A percentile compares a stretch with the other conserved stretches of the same genome.
These are phyloP conservation scores for Epichloe coenophiala DNA, from an alignment of 2,329 filamentous ascomycete species.

Conservation along the genomic window DNA sequence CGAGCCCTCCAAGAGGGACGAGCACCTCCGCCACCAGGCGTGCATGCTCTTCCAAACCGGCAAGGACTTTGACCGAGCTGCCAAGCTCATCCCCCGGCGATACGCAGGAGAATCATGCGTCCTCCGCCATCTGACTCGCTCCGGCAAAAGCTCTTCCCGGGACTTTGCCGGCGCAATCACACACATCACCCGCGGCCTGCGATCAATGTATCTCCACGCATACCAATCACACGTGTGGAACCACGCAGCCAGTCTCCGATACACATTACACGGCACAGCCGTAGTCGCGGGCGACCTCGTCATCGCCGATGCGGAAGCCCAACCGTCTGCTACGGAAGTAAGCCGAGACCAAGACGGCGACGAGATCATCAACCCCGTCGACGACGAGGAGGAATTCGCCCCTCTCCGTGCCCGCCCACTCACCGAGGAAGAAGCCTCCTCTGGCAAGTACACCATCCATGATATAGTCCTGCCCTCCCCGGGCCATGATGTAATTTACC, in stretches of 20 bases:
- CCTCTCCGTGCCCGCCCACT: constrained; percentile 54
- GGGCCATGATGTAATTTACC: constrained; percentile 81
- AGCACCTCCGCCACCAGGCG: constrained; percentile 63
- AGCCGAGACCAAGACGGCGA: constrained; percentile 49
- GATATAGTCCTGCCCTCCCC: constrained; percentile 89
- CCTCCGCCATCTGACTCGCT: constrained; percentile 58
- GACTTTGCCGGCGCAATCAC: constrained; percentile 76
- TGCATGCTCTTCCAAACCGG: constrained; percentile 60
- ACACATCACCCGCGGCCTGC: constrained; percentile 66
- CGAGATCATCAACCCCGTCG: constrained; percentile 28
- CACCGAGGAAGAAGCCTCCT: constrained; percentile 62
- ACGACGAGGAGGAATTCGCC: constrained; percentile 26
- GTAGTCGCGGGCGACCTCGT: constrained; percentile 82
- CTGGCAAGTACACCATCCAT: constrained; percentile 65
- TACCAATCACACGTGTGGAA: constrained; percentile 97
- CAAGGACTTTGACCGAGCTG: constrained; percentile 43
- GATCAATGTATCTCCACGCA: constrained; percentile 91
- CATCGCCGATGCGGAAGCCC: constrained; percentile 30
- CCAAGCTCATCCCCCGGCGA: constrained; percentile 64
- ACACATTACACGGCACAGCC: constrained; percentile 55
- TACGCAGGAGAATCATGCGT: constrained; percentile 71
- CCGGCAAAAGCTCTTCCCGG: constrained; percentile 30
- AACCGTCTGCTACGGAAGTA: constrained; percentile 12
- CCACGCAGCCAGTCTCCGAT: constrained; percentile 65
- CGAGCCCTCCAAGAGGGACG: constrained; percentile 54